Conservation (phyloP, 2,329 filamentous ascomycete species). For the Colletotrichum chrysophilum region DNA sequence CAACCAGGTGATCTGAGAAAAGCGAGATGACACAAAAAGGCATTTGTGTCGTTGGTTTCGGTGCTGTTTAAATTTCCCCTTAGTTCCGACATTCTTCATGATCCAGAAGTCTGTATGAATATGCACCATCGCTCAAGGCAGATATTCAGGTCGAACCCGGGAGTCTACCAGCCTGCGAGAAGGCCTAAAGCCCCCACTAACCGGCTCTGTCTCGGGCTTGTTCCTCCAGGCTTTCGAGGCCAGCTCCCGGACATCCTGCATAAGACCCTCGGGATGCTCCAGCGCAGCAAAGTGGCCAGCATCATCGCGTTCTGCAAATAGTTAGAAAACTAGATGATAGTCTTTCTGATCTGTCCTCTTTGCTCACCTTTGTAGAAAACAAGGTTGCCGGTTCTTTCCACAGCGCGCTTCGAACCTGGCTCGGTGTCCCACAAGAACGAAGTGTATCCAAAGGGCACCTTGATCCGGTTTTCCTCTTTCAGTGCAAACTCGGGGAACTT, state of each 20-base stretch:
- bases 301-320: slow-evolving; percentile 18
- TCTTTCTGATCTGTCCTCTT: neutral
- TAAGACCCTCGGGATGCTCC: slow-evolving; percentile 11
- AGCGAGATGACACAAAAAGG: neutral
- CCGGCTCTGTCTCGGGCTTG: neutral
- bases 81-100: neutral
- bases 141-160: neutral
- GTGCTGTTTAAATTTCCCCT: accelerated
- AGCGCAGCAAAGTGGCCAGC: slow-evolving; percentile 25
- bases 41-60: neutral
- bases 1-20: neutral
- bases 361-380: slow-evolving; percentile 22
- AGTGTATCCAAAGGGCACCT: slow-evolving; percentile 22
- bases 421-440: slow-evolving; percentile 21
- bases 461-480: slow-evolving; percentile 21
- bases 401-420: slow-evolving; percentile 13
- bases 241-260: slow-evolving; percentile 3
- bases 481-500: slow-evolving; percentile 17
- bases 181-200: neutral
- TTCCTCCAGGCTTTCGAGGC: neutral
- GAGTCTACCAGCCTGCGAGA: neutral
- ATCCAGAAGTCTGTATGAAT: neutral
- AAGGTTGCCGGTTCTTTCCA: slow-evolving; percentile 22
- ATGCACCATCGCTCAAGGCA: neutral
- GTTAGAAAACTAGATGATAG: neutral